Evolutionary conservation across 2,329 filamentous ascomycete genomes (phyloP), one percentile per base, ranked within the genome.

Genomic region (Paecilomyces sp.): DNA sequence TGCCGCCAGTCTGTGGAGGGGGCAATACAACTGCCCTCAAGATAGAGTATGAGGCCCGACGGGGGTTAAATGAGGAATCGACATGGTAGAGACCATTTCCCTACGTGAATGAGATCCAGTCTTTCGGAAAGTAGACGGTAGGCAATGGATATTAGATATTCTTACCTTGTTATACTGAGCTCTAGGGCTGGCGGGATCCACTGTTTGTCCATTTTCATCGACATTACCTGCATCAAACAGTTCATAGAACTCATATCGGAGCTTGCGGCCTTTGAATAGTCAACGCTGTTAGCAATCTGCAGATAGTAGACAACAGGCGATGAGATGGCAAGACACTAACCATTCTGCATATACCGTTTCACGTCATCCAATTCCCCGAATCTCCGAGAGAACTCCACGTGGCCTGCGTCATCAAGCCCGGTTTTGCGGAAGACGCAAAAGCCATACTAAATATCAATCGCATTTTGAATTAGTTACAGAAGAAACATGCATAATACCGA

Each of bases 161-260:
- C 70, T 63, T 59, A 77, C 76, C 66, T 74, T 71, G 63, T 76
- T 77, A 59, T 73, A 71, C 56, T 78, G 74, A 11, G 73, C 72
- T 28, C 79, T 74, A 25, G 76, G 72, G 57, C 71, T 74, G 55
- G 76, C 71, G 3, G 75, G 64, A 47, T 75, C 70, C 15, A 81
- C 71, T 1, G 81, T 64, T 1, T 70, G 68, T 50, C 78, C 79
- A 52, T 83, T 76, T 1, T 75, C 74, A 57, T 83, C 77, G 13
- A 85, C 71, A 67, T 86, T 86, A 56, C 80, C 76, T 0, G 82
- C 82, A 63, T 86, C 84, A 67, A 85, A 85, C 0, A 86, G 76
- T 67, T 85, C 80, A 52, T 77, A 72, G 61, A 80, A 76, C 1
- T 70, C 65, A 62, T 82, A 79, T 18, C 82, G 79, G 60, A 79